Evolutionary conservation across 2,329 filamentous ascomycete species (phyloP).

Genomic region (Macrophomina tecta): DNA sequence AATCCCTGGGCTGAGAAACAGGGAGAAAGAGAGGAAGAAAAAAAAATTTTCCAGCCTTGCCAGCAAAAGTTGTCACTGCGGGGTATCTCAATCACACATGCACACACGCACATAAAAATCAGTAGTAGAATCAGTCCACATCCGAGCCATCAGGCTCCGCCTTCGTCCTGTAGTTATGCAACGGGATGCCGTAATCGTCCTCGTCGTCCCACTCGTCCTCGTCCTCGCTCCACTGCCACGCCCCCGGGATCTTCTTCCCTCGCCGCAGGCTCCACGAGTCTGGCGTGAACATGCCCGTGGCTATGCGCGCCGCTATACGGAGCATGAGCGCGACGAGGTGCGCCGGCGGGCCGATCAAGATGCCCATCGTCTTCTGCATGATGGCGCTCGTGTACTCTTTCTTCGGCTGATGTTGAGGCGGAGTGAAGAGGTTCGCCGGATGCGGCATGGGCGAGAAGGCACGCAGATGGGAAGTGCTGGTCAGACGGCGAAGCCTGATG

Average conservation of each 20-base stretch:
- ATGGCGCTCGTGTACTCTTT: conserved; percentile 57
- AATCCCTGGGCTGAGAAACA: background rate
- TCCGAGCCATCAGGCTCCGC: conserved; percentile 9
- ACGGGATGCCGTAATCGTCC: conserved; percentile 63
- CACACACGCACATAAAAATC: too few species aligned
- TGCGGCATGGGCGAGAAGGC: conserved; percentile 72
- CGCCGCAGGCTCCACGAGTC: conserved; percentile 42
- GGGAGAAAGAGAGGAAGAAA: background rate
- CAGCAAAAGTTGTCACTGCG: background rate
- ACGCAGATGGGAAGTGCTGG: conserved; percentile 60
- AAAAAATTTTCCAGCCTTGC: conserved; percentile 7
- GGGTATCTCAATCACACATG: background rate
- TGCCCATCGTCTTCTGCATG: conserved; percentile 76
- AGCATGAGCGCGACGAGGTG: conserved; percentile 81
- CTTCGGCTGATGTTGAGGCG: conserved; percentile 47
- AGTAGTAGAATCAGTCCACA: conserved; percentile 20
- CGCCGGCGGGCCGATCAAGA: conserved; percentile 80
- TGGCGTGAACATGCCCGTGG: conserved; percentile 51
- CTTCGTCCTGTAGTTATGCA: conserved; percentile 35
- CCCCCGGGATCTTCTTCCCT: conserved; percentile 50
- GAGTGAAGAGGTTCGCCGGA: conserved; percentile 68
- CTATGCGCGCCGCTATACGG: conserved; percentile 78
- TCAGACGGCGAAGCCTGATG: conserved; percentile 48
- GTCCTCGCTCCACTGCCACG: conserved; percentile 66
- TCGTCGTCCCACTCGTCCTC: conserved; percentile 57